phyloP scores from a whole-genome alignment of 768 basidiomycete species.

The Leccinellum albellum region DNA sequence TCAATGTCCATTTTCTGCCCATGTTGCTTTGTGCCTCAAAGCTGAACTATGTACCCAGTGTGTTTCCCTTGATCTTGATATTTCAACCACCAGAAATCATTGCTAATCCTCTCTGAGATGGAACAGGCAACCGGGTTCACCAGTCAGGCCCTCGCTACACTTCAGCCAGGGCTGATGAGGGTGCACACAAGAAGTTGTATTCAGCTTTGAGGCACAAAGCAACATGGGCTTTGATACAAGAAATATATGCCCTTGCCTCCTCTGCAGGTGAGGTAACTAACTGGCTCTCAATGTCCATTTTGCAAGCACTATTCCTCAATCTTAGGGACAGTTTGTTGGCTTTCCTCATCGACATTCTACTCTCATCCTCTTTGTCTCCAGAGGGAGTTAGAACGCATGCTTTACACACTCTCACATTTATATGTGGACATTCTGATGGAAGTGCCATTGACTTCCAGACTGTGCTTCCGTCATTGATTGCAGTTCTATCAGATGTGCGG shows the following conservation, averaged over 20 bases:
- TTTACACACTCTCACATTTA: conserved; percentile 77
- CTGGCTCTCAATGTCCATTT: conserved; percentile 49
- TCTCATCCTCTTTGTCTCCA: conserved; percentile 36
- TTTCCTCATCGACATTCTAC: conserved; percentile 75
- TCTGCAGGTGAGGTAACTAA: conserved; percentile 41
- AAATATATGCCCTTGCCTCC: conserved; percentile 66
- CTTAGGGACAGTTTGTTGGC: conserved; percentile 68
- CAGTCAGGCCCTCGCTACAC: too few relatives aligned
- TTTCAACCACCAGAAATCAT: too few relatives aligned
- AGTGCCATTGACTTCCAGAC: conserved; percentile 75
- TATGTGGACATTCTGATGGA: conserved; percentile 63
- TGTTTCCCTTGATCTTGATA: too few relatives aligned
- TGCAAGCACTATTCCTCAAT: conserved; percentile 62
- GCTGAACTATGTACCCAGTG: too few relatives aligned
- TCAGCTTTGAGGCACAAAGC: too few relatives aligned
- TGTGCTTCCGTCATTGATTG: conserved; percentile 65
- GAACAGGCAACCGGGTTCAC: too few relatives aligned
- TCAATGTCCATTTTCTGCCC: conserved; percentile 59
- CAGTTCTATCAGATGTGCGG: conserved; percentile 42
- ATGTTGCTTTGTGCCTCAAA: too few relatives aligned
- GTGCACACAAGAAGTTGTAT: too few relatives aligned
- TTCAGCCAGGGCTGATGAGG: too few relatives aligned
- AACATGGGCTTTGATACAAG: conserved; percentile 62
- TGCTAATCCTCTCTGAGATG: too few relatives aligned
- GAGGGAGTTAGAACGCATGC: conserved; percentile 49